Base-by-base conservation (phyloP, 805 yeast species). In the Nakazawaea peltata region DNA sequence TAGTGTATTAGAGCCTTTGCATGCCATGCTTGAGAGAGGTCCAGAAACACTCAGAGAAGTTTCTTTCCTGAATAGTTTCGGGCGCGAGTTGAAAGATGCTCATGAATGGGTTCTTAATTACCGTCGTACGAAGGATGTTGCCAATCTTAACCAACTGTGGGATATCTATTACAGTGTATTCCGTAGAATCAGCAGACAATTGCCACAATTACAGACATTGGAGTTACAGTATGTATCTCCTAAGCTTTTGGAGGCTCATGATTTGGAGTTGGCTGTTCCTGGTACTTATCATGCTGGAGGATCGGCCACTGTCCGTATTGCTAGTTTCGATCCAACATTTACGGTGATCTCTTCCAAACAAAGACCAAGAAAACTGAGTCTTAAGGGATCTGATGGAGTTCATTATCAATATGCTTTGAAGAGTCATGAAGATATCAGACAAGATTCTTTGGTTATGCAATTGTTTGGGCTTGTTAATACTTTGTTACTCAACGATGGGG, bases 401-500 rank as follows among this genome's bases (percentile, higher is more conserved):
- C 84, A 81, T 26, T 87, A 94, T 53, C 82, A 74, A 47, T 94
- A 76, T 57, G 61, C 69, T 2, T 65, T 92, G 50, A 92, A 92
- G 59, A 98, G 97, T 1, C 97, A 92, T 52, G 99, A 92, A 61
- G 99, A 92, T 66, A 85, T 92, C 36, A 74, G 99, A 51, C 99
- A 92, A 55, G 99, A 92, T 61, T 85, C 86, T 50, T 69, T 94
- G 56, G 99, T 90, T 19, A 92, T 92, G 98, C 99, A 92, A 59
- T 65, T 92, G 47, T 90, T 92, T 57, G 97, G 97, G 1, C 66
- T 92, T 50, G 97, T 92, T 3, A 92, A 94, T 53, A 87, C 97
- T 0, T 65, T 94, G 32, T 68, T 92, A 44, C 73, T 80, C 4
- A 84, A 84, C 48, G 97, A 92, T 55, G 79, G 97, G 0, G 98